A percentile compares a stretch with the other conserved stretches of the same genome.
Conservation (phyloP, 257 asterid species). For the Ilex asprella region DNA sequence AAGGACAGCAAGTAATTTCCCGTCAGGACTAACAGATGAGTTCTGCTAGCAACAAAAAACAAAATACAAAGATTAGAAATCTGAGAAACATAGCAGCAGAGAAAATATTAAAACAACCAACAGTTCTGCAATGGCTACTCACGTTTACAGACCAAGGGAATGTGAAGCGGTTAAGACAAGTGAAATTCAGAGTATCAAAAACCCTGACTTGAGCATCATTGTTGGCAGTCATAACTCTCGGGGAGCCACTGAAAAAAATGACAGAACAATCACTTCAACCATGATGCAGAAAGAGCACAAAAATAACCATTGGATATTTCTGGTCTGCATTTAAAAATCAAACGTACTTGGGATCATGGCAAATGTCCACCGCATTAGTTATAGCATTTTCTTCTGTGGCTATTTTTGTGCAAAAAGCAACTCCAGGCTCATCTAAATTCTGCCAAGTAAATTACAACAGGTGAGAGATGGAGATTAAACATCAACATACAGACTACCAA, state of each 20-base stretch:
- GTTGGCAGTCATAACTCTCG: slow-evolving; percentile 66
- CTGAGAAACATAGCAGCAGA: slow-evolving; percentile 1
- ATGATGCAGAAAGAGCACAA: background rate
- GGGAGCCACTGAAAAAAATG: slow-evolving; percentile 42
- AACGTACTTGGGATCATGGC: slow-evolving; percentile 33
- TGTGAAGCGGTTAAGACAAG: slow-evolving; percentile 40
- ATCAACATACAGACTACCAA: too few relatives aligned
- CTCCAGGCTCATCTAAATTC: slow-evolving; percentile 65
- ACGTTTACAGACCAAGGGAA: slow-evolving; percentile 96
- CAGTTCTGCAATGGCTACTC: slow-evolving; percentile 23
- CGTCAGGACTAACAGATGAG: slow-evolving; percentile 60
- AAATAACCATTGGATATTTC: background rate
- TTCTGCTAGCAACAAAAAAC: slow-evolving; percentile 31
- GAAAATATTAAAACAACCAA: background rate
- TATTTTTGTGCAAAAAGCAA: slow-evolving; percentile 65
- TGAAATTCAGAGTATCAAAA: slow-evolving; percentile 46
- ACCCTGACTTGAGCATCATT: slow-evolving; percentile 78
- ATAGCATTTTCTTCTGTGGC: slow-evolving; percentile 61
- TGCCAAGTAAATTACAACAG: slow-evolving; percentile 19
- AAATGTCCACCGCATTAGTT: slow-evolving; percentile 72
- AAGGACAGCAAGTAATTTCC: slow-evolving; percentile 57
- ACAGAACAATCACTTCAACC: background rate
- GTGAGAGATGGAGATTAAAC: background rate
- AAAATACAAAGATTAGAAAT: background rate
- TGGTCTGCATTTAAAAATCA: background rate